Evolutionary conservation across 2,329 filamentous ascomycete species (phyloP).

Genomic region (Fusarium sp.): DNA sequence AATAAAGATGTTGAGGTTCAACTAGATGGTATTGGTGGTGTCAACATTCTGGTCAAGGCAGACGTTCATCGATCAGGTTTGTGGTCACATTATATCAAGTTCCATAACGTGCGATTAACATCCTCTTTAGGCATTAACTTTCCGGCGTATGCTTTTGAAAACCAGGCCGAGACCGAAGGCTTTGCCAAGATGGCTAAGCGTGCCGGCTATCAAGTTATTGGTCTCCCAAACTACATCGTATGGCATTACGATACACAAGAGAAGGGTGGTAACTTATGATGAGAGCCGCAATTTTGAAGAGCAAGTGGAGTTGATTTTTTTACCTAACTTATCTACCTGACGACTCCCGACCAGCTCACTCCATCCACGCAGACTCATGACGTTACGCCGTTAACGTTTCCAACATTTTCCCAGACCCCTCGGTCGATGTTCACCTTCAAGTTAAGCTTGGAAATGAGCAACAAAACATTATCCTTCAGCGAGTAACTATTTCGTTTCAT

Average conservation of each 20-base stretch:
- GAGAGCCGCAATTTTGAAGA: slow-evolving; percentile 24
- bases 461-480: slow-evolving; percentile 2
- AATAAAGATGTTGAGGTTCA: slow-evolving; percentile 93
- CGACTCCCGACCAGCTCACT: slow-evolving; percentile 5
- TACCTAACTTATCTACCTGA: not conserved
- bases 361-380: slow-evolving; percentile 24
- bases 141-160: slow-evolving; percentile 95
- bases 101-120: slow-evolving; percentile 36
- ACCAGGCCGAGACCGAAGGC: slow-evolving; percentile 98
- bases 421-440: not conserved
- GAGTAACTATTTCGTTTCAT: not conserved
- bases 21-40: slow-evolving; percentile 94
- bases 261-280: slow-evolving; percentile 81
- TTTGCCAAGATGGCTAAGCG: slow-evolving; percentile 99
- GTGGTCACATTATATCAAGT: slow-evolving; percentile 36
- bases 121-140: slow-evolving; percentile 85
- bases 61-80: slow-evolving; percentile 94
- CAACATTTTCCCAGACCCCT: slow-evolving; percentile 12
- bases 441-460: slow-evolving; percentile 4
- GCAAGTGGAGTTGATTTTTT: slow-evolving; percentile 6
- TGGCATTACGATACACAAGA: slow-evolving; percentile 99
- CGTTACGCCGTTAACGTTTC: slow-evolving; percentile 35
- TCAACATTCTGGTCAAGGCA: slow-evolving; percentile 97
- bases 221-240: slow-evolving; percentile 95
- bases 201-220: slow-evolving; percentile 90